A percentile compares a stretch with the other conserved stretches of the same genome.
Evolutionary conservation across 2,329 filamentous ascomycete genomes (phyloP).

Genomic region (Exophiala bonariae): DNA sequence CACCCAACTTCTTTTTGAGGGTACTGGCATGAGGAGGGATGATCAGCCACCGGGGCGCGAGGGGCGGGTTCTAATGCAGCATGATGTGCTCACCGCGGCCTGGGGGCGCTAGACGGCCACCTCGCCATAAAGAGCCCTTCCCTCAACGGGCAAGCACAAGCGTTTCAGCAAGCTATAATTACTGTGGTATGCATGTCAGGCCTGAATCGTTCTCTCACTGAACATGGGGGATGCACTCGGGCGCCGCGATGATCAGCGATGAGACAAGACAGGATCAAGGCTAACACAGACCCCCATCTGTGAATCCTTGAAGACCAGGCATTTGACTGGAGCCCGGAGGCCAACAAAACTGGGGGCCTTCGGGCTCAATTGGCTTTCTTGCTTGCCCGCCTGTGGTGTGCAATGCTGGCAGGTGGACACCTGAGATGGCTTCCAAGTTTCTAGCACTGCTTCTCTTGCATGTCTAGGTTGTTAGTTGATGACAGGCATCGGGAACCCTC

Average conservation of each 20-base stretch:
- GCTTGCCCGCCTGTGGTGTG: too few species aligned
- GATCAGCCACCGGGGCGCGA: too few species aligned
- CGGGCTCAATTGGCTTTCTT: too few species aligned
- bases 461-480: not conserved
- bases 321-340: not conserved
- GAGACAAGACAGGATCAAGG: conserved; percentile 19
- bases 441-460: too few species aligned
- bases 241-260: conserved; percentile 21
- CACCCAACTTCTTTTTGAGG: too few species aligned
- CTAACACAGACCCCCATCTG: not conserved
- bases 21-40: too few species aligned
- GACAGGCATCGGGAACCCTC: not conserved
- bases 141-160: conserved; percentile 17
- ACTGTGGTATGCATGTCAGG: conserved; percentile 20
- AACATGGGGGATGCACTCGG: not conserved
- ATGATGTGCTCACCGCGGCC: too few species aligned
- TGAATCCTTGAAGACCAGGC: too few species aligned
- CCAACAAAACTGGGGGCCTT: not conserved
- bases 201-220: too few species aligned
- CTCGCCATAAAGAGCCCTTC: too few species aligned
- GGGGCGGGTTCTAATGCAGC: too few species aligned
- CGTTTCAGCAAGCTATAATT: conserved; percentile 11
- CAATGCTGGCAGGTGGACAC: conserved; percentile 4
- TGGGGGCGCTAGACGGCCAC: too few species aligned
- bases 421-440: conserved; percentile 9